Evolutionary conservation across 2,329 filamentous ascomycete genomes (phyloP).

Genomic region (Pseudocercospora cruenta): DNA sequence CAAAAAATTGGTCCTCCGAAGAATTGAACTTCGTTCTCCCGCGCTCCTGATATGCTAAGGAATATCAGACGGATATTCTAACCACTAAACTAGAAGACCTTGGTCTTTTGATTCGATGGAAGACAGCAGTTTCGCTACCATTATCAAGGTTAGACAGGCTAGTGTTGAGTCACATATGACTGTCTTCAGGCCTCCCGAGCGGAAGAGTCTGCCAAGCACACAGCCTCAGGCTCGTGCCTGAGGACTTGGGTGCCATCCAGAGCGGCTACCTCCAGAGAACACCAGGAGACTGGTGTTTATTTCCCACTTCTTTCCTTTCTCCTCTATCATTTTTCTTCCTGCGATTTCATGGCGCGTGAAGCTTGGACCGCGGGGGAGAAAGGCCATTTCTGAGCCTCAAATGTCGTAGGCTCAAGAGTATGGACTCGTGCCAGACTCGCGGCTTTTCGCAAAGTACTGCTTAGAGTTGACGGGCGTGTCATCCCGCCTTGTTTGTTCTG

Average conservation of each 20-base stretch:
- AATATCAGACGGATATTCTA: constrained; percentile 5
- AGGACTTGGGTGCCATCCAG: not conserved
- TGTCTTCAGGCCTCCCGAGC: not conserved
- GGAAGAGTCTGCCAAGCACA: not conserved
- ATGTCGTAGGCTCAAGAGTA: too few species aligned
- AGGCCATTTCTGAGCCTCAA: too few species aligned
- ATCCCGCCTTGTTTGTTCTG: too few species aligned
- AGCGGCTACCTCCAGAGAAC: not conserved
- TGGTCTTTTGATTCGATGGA: not conserved
- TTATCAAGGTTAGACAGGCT: not conserved
- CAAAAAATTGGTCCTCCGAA: not conserved
- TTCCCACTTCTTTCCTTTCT: not conserved
- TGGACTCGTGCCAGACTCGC: not conserved
- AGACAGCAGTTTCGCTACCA: not conserved
- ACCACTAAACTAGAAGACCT: constrained; percentile 1
- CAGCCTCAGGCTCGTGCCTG: not conserved
- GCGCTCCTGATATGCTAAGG: not conserved
- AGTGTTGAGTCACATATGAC: not conserved
- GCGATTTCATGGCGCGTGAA: too few species aligned
- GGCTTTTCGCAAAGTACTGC: not conserved
- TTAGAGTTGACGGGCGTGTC: not conserved
- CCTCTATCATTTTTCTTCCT: not conserved
- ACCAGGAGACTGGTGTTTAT: not conserved
- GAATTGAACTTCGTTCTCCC: not conserved
- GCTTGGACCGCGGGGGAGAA: too few species aligned